phyloP scores from a whole-genome alignment of 1,284 basidiomycete genomes.

The Thelephora terrestris region DNA sequence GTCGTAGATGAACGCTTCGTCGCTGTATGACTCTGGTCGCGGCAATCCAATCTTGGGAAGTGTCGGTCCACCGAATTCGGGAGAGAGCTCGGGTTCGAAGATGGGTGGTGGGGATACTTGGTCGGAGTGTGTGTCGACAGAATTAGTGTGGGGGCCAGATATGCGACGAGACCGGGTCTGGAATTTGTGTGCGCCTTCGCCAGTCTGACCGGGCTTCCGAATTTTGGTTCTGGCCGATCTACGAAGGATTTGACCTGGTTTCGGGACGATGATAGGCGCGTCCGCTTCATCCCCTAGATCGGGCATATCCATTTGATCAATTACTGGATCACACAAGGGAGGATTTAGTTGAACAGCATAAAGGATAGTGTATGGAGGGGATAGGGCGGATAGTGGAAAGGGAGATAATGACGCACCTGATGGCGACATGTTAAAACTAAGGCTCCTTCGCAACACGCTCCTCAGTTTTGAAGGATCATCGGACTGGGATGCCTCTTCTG shows the following conservation, averaged over 20 bases:
- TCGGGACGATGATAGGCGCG: conserved; percentile 81
- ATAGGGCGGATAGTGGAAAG: conserved; percentile 5
- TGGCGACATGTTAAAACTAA: conserved; percentile 82
- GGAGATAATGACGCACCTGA: conserved; percentile 50
- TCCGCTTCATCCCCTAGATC: conserved; percentile 74
- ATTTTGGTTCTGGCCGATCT: conserved; percentile 93
- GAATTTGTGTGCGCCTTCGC: conserved; percentile 78
- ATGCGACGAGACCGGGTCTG: conserved; percentile 41
- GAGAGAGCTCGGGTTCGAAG: conserved; percentile 14
- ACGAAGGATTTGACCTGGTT: conserved; percentile 82
- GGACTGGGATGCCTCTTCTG: conserved; percentile 76
- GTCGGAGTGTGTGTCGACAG: not conserved
- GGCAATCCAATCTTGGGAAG: conserved; percentile 9
- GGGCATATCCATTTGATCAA: conserved; percentile 56
- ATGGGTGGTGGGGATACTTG: not conserved
- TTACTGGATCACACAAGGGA: conserved; percentile 29
- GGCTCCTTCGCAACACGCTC: conserved; percentile 74
- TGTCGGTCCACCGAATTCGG: conserved; percentile 18
- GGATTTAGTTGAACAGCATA: not conserved
- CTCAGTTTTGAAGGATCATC: conserved; percentile 82
- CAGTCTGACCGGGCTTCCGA: conserved; percentile 73
- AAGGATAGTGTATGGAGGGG: conserved; percentile 1
- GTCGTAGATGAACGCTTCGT: conserved; percentile 75
- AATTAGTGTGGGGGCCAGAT: conserved; percentile 20
- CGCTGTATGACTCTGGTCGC: conserved; percentile 63